These are phyloP conservation scores for Leccinum holopus DNA, from an alignment of 1,284 basidiomycete species.

Conservation along the genomic window DNA sequence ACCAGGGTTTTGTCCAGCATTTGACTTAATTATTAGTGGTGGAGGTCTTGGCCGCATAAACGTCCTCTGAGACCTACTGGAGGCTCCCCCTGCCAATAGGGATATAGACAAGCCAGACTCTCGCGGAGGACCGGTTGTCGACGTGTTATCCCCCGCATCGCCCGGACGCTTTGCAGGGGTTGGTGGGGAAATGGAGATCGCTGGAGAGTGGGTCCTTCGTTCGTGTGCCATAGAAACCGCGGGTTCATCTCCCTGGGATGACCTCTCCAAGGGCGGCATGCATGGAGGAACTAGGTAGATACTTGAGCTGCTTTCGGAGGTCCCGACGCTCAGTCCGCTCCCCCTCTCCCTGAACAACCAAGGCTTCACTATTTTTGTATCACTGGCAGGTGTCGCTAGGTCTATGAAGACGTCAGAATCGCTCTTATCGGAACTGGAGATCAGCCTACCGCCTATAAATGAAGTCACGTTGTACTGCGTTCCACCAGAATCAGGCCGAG, in stretches of 20 bases:
- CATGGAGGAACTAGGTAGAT: conserved; percentile 1
- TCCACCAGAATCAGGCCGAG: conserved; percentile 43
- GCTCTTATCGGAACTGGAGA: neutral
- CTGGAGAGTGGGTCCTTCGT: too few relatives aligned
- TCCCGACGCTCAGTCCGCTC: conserved; percentile 1
- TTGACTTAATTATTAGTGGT: conserved; percentile 32
- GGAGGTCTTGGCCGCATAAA: conserved; percentile 48
- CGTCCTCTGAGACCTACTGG: conserved; percentile 32
- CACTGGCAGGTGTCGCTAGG: conserved; percentile 29
- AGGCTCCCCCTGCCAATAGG: conserved; percentile 26
- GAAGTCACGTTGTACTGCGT: conserved; percentile 73
- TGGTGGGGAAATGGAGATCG: too few relatives aligned
- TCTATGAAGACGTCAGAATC: conserved; percentile 25
- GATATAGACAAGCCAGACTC: conserved; percentile 4
- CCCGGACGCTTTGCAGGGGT: too few relatives aligned
- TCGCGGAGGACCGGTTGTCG: conserved; percentile 38
- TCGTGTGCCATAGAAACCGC: too few relatives aligned
- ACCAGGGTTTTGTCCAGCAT: conserved; percentile 9
- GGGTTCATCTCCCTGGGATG: too few relatives aligned
- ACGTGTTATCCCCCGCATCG: too few relatives aligned
- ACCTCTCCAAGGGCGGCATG: neutral
- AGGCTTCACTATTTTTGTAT: conserved; percentile 7
- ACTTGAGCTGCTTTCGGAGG: neutral
- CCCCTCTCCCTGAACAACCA: conserved; percentile 3
- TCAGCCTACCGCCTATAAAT: conserved; percentile 62